Percentiles rank a stretch among this genome's conserved stretches.
These are phyloP conservation scores for Cucurbita argyrosperma DNA, from an alignment of 306 rosid species.

Conservation along the genomic window DNA sequence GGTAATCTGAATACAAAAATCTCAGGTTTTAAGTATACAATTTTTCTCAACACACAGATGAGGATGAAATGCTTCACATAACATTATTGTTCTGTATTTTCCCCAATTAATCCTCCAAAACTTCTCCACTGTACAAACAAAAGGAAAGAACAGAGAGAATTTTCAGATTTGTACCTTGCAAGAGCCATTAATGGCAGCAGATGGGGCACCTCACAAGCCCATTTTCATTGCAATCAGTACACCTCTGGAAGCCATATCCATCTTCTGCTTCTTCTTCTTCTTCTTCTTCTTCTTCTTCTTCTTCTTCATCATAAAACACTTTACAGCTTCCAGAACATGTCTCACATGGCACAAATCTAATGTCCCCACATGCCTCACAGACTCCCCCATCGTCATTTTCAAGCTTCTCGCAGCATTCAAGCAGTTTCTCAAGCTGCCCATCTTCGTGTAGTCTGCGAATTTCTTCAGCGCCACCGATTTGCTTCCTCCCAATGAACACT, in stretches of 20 bases:
- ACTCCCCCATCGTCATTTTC: constrained; percentile 23
- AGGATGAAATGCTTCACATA: background rate
- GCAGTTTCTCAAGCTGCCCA: constrained; percentile 61
- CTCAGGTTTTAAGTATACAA: constrained; percentile 1
- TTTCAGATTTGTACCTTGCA: constrained; percentile 19
- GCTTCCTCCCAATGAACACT: constrained; percentile 51
- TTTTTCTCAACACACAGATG: background rate
- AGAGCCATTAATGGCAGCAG: constrained; percentile 37
- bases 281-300: constrained; percentile 15
- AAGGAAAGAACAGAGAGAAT: constrained; percentile 10
- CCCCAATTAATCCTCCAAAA: background rate
- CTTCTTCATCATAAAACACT: constrained; percentile 43
- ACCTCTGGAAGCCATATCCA: constrained; percentile 58
- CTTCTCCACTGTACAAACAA: constrained; percentile 41
- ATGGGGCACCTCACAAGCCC: constrained; percentile 68
- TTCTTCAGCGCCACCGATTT: constrained; percentile 75
- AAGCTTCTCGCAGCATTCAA: constrained; percentile 39
- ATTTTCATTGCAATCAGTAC: constrained; percentile 81
- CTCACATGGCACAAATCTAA: constrained; percentile 86
- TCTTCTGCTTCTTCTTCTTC: constrained; percentile 17
- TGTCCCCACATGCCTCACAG: constrained; percentile 79
- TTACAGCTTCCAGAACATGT: constrained; percentile 92
- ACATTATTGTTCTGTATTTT: background rate
- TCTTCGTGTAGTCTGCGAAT: constrained; percentile 59
- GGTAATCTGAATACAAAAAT: constrained; percentile 7